Conservation (phyloP, 1,284 basidiomycete species). For the Termitomyces sp. region DNA sequence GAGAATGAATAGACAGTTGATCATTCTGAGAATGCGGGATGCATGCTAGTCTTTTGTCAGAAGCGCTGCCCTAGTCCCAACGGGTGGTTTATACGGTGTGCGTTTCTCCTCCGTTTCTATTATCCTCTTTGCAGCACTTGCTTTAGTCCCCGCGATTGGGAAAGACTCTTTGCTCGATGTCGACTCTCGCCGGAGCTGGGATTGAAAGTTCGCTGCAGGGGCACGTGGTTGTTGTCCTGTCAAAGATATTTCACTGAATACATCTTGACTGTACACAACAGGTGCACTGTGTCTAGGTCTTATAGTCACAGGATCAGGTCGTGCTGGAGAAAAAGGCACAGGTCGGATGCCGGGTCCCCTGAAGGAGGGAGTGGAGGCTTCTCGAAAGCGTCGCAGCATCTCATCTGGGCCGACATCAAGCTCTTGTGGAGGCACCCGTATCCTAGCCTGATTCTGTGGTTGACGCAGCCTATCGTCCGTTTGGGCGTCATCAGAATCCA, state of each 20-base stretch:
- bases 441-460: not conserved
- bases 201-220: not conserved
- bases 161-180: conserved; percentile 29
- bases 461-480: conserved; percentile 16
- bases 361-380: not conserved
- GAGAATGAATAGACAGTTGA: not conserved
- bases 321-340: not conserved
- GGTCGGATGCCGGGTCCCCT: conserved; percentile 1
- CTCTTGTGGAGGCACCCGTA: conserved; percentile 1
- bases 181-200: conserved; percentile 15
- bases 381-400: conserved; percentile 9
- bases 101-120: conserved; percentile 27
- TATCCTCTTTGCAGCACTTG: conserved; percentile 29
- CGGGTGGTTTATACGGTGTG: conserved; percentile 33
- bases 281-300: conserved; percentile 1
- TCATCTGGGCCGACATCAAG: conserved; percentile 5
- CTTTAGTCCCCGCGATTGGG: conserved; percentile 33
- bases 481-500: conserved; percentile 30
- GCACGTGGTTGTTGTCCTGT: conserved; percentile 5
- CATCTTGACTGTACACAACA: not conserved
- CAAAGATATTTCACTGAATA: not conserved
- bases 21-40: not conserved
- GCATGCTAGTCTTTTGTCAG: not conserved
- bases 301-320: not conserved
- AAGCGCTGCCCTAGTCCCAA: conserved; percentile 31